phyloP scores from a whole-genome alignment of 257 asterid genomes.

The Solanum sitiens region DNA sequence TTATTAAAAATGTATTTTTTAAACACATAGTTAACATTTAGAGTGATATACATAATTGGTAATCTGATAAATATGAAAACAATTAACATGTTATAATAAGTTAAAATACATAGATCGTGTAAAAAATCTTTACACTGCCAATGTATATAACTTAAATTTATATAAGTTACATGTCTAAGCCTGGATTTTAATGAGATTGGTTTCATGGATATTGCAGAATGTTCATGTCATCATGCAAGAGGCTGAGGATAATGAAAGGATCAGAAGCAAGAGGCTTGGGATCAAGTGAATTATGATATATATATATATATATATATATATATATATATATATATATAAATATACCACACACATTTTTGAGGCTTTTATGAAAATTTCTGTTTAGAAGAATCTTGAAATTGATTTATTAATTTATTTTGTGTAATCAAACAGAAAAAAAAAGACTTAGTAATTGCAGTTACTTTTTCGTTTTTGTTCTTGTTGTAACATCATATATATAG shows the following conservation, averaged over 20 bases:
- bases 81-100: neutral
- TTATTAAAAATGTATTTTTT: neutral
- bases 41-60: neutral
- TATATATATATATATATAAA: neutral
- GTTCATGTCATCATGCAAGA: neutral
- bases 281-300: neutral
- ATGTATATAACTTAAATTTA: neutral
- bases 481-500: neutral
- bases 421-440: neutral
- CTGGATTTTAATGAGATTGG: neutral
- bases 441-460: neutral
- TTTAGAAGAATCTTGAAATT: neutral
- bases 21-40: neutral
- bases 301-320: neutral
- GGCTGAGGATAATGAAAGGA: neutral
- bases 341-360: neutral
- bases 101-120: neutral
- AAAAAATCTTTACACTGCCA: neutral
- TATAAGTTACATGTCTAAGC: neutral
- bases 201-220: neutral
- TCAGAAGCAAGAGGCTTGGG: slow-evolving; percentile 6
- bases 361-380: neutral
- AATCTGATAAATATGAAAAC: neutral
- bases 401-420: neutral
- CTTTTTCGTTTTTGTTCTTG: neutral